These are phyloP conservation scores for Botrytis tulipae DNA, from an alignment of 2,329 filamentous ascomycete species.

Conservation along the genomic window DNA sequence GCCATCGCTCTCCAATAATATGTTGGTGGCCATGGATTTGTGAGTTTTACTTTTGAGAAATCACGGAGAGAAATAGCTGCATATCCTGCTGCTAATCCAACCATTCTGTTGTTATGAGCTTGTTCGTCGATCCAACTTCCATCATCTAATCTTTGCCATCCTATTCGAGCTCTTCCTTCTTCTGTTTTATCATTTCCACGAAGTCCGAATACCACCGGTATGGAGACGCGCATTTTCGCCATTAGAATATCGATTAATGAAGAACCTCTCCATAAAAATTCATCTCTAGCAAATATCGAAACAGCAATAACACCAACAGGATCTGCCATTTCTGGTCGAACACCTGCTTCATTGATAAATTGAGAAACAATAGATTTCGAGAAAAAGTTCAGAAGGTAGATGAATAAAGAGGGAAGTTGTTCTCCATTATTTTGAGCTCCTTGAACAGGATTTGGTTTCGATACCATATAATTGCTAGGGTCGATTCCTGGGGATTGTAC, in stretches of 20 bases:
- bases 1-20: slow-evolving; percentile 83
- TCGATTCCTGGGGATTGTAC: slow-evolving; percentile 44
- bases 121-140: slow-evolving; percentile 62
- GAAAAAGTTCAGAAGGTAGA: slow-evolving; percentile 76
- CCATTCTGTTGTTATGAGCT: slow-evolving; percentile 78
- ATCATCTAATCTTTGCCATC: slow-evolving; percentile 60
- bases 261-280: slow-evolving; percentile 64
- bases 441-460: slow-evolving; percentile 48
- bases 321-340: slow-evolving; percentile 66
- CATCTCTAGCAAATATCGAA: slow-evolving; percentile 68
- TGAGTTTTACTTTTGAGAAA: slow-evolving; percentile 63
- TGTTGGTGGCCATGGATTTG: slow-evolving; percentile 74
- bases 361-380: slow-evolving; percentile 71
- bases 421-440: slow-evolving; percentile 47
- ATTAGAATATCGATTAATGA: slow-evolving; percentile 80
- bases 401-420: slow-evolving; percentile 60
- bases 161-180: slow-evolving; percentile 63
- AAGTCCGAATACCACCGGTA: slow-evolving; percentile 83
- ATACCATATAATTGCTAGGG: slow-evolving; percentile 52
- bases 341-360: slow-evolving; percentile 64
- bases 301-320: slow-evolving; percentile 76
- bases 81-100: slow-evolving; percentile 79
- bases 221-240: slow-evolving; percentile 77
- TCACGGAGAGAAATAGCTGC: slow-evolving; percentile 80
- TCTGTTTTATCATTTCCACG: slow-evolving; percentile 72